Conservation (phyloP, 2,329 filamentous ascomycete genomes). For the Nemania sp. region DNA sequence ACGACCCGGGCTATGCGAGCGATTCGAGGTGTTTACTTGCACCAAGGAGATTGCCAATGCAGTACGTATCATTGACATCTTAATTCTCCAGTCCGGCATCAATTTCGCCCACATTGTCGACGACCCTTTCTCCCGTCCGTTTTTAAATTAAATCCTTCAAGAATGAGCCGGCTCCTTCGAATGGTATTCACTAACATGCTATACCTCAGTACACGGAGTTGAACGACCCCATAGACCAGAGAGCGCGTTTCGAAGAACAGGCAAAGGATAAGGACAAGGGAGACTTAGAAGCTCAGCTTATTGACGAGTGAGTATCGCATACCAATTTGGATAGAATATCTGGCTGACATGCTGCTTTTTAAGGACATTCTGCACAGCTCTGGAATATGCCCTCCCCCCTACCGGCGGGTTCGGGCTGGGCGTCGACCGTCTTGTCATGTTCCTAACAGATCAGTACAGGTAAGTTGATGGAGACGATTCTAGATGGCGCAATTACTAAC, state of each 20-base stretch:
- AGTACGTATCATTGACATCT: background rate
- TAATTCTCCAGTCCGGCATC: background rate
- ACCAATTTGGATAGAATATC: background rate
- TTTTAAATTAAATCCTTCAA: background rate
- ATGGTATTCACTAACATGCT: background rate
- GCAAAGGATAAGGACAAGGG: constrained; percentile 93
- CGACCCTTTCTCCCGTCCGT: too few relatives aligned
- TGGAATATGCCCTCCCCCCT: constrained; percentile 89
- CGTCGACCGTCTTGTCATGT: constrained; percentile 82
- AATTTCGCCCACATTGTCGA: too few relatives aligned
- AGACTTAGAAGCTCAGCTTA: constrained; percentile 93
- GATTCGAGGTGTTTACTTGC: constrained; percentile 96
- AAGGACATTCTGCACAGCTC: constrained; percentile 79
- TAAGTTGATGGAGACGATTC: background rate
- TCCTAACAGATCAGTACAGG: constrained; percentile 91
- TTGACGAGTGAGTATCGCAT: constrained; percentile 69
- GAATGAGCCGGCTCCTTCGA: background rate
- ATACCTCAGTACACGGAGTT: constrained; percentile 70
- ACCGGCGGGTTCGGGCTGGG: constrained; percentile 97
- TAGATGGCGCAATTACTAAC: constrained; percentile 8
- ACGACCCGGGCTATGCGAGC: constrained; percentile 84
- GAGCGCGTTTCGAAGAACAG: constrained; percentile 91
- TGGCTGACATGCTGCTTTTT: constrained; percentile 2
- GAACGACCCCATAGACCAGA: constrained; percentile 95
- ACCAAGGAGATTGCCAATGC: constrained; percentile 98